A percentile compares a stretch with the other conserved stretches of the same genome.
These are phyloP conservation scores for Lyophyllum decastes DNA, from an alignment of 768 basidiomycete species.

Conservation along the genomic window DNA sequence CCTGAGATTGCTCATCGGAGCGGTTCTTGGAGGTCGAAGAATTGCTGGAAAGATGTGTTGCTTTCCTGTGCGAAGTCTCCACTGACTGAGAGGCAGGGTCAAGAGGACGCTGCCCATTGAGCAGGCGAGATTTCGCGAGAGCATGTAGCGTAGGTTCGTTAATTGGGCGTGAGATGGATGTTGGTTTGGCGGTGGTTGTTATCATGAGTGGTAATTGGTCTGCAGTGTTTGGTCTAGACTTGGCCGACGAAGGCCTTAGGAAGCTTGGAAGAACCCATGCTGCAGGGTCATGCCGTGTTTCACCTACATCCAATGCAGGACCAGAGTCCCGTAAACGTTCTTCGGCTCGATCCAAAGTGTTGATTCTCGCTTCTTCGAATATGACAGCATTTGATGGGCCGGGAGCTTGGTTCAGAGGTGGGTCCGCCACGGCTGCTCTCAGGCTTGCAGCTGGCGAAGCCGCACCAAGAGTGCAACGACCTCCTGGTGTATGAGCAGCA, in stretches of 20 bases:
- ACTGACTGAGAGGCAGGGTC: neutral
- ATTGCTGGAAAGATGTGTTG: neutral
- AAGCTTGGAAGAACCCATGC: slow-evolving; percentile 24
- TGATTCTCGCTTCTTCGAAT: neutral
- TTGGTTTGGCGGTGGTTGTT: neutral
- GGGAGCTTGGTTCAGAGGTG: neutral
- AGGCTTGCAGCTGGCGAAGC: neutral
- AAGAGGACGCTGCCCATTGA: neutral
- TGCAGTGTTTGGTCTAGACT: neutral
- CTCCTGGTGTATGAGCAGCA: neutral
- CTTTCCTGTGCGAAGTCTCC: neutral
- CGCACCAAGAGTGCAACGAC: neutral
- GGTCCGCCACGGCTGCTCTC: neutral
- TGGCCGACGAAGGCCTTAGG: neutral
- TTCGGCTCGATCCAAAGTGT: neutral
- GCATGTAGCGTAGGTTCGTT: neutral
- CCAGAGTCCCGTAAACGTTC: neutral
- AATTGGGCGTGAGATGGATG: neutral
- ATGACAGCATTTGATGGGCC: neutral
- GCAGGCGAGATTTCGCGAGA: neutral
- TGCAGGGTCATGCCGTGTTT: slow-evolving; percentile 16
- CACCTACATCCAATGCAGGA: neutral
- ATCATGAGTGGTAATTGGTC: neutral
- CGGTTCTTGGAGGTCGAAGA: neutral
- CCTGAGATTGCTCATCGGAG: neutral